Conservation (phyloP, 202 grass and related monocot species). For the Hordeum pubiflorum region DNA sequence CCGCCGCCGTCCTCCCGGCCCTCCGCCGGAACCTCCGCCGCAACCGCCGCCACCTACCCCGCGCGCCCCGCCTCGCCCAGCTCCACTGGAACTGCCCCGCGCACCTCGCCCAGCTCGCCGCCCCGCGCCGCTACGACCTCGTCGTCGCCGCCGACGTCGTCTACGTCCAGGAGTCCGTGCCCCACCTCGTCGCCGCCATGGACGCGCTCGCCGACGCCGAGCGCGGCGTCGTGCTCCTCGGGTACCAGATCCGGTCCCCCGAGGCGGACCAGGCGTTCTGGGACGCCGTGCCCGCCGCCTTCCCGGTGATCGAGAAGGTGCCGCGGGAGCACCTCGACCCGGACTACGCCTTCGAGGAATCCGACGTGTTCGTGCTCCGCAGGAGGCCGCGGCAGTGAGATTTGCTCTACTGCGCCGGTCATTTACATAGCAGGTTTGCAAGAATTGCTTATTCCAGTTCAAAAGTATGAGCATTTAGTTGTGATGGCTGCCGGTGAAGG, state of each 20-base stretch:
- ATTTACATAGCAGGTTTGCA: neutral
- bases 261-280: slow-evolving; percentile 73
- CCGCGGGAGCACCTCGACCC: slow-evolving; percentile 68
- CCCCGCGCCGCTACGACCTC: slow-evolving; percentile 53
- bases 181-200: slow-evolving; percentile 68
- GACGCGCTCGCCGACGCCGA: slow-evolving; percentile 56
- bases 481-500: neutral
- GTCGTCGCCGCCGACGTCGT: slow-evolving; percentile 77
- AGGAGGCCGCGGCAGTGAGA: slow-evolving; percentile 36
- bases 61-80: slow-evolving; percentile 53
- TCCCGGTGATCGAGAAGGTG: slow-evolving; percentile 70
- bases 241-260: slow-evolving; percentile 72
- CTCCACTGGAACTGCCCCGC: slow-evolving; percentile 71
- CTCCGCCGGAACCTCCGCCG: slow-evolving; percentile 76
- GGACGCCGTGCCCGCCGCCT: slow-evolving; percentile 43
- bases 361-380: slow-evolving; percentile 63
- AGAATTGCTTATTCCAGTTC: slow-evolving; percentile 19
- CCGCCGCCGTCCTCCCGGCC: slow-evolving; percentile 71
- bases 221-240: slow-evolving; percentile 53
- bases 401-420: neutral
- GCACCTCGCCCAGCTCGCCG: slow-evolving; percentile 41
- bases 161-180: slow-evolving; percentile 76
- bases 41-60: slow-evolving; percentile 46
- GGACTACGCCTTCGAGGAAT: slow-evolving; percentile 70
- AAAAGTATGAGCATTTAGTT: neutral